A percentile compares a stretch with the other conserved stretches of the same genome.
Evolutionary conservation across 2,329 filamentous ascomycete genomes (phyloP).

Genomic region (Colletotrichum australisinense): DNA sequence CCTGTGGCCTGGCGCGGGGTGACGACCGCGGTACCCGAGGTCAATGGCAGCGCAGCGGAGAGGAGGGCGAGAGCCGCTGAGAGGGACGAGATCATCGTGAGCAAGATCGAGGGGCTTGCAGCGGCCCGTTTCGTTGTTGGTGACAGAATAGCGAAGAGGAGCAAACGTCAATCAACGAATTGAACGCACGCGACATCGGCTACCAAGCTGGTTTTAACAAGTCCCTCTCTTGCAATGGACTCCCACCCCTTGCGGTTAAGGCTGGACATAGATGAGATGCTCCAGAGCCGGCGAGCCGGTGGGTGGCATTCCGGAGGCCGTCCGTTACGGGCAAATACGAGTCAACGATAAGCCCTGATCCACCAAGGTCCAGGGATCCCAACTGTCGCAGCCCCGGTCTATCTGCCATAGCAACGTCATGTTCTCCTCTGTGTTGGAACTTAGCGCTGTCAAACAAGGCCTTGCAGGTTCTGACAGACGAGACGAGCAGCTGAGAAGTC

Average conservation of each 20-base stretch:
- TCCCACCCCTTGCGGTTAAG: neutral
- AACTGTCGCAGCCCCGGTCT: slow-evolving; percentile 3
- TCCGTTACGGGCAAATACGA: slow-evolving; percentile 23
- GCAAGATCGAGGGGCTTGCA: neutral
- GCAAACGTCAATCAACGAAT: too few relatives aligned
- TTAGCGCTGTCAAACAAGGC: slow-evolving; percentile 9
- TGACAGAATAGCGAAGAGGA: neutral
- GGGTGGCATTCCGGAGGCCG: slow-evolving; percentile 2
- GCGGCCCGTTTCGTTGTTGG: neutral
- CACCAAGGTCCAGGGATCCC: slow-evolving; percentile 19
- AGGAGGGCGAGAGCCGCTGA: slow-evolving; percentile 20
- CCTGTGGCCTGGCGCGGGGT: slow-evolving; percentile 20
- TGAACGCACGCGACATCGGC: neutral
- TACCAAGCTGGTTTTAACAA: neutral
- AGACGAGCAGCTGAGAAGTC: neutral
- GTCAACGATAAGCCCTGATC: slow-evolving; percentile 23
- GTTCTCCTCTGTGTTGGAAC: neutral
- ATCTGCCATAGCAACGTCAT: slow-evolving; percentile 23
- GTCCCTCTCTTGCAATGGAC: neutral
- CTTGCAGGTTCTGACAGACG: neutral
- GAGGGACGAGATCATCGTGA: slow-evolving; percentile 22
- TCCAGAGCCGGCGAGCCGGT: neutral
- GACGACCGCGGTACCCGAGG: slow-evolving; percentile 18
- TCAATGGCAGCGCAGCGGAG: neutral
- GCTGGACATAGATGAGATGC: neutral